Evolutionary conservation across 2,329 filamentous ascomycete species (phyloP).

Genomic region (Aureobasidium sp.): DNA sequence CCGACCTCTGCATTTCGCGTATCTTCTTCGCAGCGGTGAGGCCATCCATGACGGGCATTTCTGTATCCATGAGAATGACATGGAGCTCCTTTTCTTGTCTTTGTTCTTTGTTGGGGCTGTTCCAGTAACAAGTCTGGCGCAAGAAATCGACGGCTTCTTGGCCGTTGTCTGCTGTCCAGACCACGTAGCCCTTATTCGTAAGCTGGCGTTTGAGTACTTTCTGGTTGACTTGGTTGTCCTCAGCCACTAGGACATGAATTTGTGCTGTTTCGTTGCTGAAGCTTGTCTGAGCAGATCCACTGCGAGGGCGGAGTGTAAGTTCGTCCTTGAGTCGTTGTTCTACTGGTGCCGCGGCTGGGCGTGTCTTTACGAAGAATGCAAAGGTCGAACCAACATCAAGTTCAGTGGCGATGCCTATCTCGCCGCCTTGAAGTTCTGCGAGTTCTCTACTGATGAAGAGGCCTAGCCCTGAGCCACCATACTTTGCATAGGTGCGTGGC

Average conservation of each 20-base stretch:
- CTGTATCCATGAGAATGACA: conserved; percentile 55
- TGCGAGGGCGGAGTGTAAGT: neutral
- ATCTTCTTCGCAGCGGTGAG: conserved; percentile 63
- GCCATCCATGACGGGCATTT: conserved; percentile 54
- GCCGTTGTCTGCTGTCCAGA: conserved; percentile 31
- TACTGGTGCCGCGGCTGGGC: conserved; percentile 16
- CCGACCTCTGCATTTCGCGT: conserved; percentile 54
- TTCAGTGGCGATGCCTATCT: conserved; percentile 55
- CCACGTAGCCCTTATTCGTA: conserved; percentile 26
- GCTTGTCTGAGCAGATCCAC: neutral
- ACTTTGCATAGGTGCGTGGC: conserved; percentile 57
- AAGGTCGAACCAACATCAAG: conserved; percentile 55
- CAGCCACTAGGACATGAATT: conserved; percentile 15
- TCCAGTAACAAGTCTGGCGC: conserved; percentile 17
- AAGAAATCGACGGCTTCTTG: conserved; percentile 28
- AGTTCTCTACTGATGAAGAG: neutral
- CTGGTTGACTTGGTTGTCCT: conserved; percentile 29
- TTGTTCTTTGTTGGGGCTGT: neutral
- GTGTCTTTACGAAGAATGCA: conserved; percentile 56
- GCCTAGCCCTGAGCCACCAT: conserved; percentile 48
- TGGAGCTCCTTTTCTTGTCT: conserved; percentile 1
- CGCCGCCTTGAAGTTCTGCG: conserved; percentile 60
- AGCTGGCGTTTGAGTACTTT: conserved; percentile 32
- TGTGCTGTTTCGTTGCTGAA: neutral
- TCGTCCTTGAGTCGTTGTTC: neutral